These are phyloP conservation scores for Psidium guajava DNA, from an alignment of 345 rosid species.

Conservation along the genomic window DNA sequence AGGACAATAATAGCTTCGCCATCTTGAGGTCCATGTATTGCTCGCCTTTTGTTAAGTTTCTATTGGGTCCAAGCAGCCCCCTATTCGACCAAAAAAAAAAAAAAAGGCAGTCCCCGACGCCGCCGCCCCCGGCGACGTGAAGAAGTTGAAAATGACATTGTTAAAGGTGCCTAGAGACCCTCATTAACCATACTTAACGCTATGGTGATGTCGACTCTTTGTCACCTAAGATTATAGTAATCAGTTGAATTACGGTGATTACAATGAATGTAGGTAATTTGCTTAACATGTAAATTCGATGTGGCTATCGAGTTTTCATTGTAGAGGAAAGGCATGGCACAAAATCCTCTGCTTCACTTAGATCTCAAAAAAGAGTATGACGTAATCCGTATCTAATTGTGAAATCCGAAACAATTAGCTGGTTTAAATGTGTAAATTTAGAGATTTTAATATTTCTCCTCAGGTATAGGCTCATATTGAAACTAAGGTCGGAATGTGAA, in stretches of 20 bases:
- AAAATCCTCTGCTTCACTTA: neutral
- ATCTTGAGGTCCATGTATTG: neutral
- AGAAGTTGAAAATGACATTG: neutral
- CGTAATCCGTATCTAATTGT: neutral
- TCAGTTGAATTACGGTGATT: neutral
- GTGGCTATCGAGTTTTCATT: neutral
- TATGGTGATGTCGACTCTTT: neutral
- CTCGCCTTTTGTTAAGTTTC: neutral
- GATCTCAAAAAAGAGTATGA: fast-evolving
- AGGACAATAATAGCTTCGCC: neutral
- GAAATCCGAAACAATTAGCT: neutral
- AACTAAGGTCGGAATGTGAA: neutral
- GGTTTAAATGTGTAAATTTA: neutral
- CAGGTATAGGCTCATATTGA: neutral
- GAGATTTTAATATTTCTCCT: neutral
- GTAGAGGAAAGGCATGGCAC: no score
- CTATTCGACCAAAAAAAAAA: no score
- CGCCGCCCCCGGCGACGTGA: neutral
- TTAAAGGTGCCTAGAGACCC: neutral
- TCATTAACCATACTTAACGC: neutral
- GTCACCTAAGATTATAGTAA: neutral
- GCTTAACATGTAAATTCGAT: neutral
- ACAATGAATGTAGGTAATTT: neutral
- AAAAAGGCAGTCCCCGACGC: neutral
- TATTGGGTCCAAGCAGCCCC: neutral